Base-by-base conservation (phyloP, 495 filamentous ascomycete genomes). In the Aspergillus kassunensis region DNA sequence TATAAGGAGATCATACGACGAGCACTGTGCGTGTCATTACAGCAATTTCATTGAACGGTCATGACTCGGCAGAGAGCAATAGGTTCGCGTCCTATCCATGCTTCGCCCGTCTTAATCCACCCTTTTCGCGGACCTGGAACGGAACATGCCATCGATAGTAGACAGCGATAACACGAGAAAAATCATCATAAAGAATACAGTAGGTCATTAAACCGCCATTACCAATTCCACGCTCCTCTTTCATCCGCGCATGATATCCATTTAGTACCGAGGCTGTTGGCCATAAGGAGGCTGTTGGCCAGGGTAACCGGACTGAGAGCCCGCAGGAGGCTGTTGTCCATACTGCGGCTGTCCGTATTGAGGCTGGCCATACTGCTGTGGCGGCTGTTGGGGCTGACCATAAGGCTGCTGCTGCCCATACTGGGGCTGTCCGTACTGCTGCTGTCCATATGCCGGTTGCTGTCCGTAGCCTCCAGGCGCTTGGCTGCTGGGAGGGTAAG, bases 391-490 rank as follows among this genome's bases (percentile, higher is more conserved):
- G 15, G 18, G 43, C 43, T 46, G 43, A 12, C 43, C 43, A 11
- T 36, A 24, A 25, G 45, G 45, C n/a, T 30, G 46, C 11, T 49
- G 46, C 23, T 43, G 40, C n/a, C 40, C 19, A 20, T 43, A 25
- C n/a, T 23, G 40, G 21, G 43, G 43, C 24, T 45, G 43, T 3
- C 43, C 43, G 9, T 45, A 45, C 27, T 29, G 43, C 27, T 30
- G 43, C 33, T 48, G 45, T 11, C 35, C 34, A 15, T 49, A 49
- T 29, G 33, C 12, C 13, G 33, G 33, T 19, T 49, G 46, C 33
- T 65, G 67, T 6, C 62, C 60, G 54, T 69, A 68, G 3, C 49
- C 53, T 20, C 24, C 52, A 24, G 60, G 53, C 2, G 52, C 34
- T 31, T 62, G 63, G 47, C 61, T 59, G 41, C 37, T 55, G 4